phyloP scores from a whole-genome alignment of 495 filamentous ascomycete species.

The Xylaria grammica region DNA sequence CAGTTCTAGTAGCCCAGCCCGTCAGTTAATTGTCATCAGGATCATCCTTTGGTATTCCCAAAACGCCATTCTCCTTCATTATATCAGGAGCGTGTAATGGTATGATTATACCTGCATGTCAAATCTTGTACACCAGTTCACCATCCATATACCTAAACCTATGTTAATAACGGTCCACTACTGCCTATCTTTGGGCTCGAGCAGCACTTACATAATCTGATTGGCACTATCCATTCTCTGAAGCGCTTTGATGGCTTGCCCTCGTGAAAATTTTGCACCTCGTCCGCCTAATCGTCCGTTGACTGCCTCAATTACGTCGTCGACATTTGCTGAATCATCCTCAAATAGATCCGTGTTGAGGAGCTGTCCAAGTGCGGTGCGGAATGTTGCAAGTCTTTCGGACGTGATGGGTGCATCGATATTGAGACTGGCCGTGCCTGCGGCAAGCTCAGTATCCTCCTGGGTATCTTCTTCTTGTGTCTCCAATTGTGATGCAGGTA shows the following conservation, averaged over 20 bases:
- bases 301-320: constrained; percentile 75
- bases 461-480: constrained; percentile 42
- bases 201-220: constrained; percentile 82
- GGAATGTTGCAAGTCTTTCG: constrained; percentile 73
- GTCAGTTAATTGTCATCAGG: constrained; percentile 1
- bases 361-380: constrained; percentile 76
- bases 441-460: constrained; percentile 44
- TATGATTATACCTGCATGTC: constrained; percentile 24
- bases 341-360: constrained; percentile 79
- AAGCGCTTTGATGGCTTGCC: constrained; percentile 79
- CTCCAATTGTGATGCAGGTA: constrained; percentile 51
- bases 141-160: constrained; percentile 50
- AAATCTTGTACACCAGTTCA: constrained; percentile 54
- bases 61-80: constrained; percentile 17
- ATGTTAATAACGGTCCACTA: constrained; percentile 32
- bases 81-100: neutral
- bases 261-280: constrained; percentile 63
- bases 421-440: constrained; percentile 41
- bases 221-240: constrained; percentile 80
- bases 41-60: constrained; percentile 5
- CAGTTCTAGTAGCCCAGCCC: neutral
- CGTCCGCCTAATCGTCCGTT: constrained; percentile 68
- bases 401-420: constrained; percentile 59
- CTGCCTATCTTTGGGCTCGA: neutral
- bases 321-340: constrained; percentile 78